A percentile compares a stretch with the other conserved stretches of the same genome.
Conservation (phyloP, 1,139 yeast genomes). For the Nakaseomyces uthaithaninus region DNA sequence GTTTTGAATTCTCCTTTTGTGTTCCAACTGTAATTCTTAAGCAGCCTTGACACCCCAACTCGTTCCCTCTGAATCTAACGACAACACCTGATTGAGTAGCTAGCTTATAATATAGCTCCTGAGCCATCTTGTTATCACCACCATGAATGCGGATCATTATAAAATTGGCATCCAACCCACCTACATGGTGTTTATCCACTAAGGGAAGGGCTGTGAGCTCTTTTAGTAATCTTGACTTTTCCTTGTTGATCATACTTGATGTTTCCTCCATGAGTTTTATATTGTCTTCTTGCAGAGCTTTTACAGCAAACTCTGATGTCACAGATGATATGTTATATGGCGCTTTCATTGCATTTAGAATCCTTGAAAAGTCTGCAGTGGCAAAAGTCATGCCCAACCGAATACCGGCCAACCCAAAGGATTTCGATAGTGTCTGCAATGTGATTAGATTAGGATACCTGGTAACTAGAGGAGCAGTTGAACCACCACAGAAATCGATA, state of each 20-base stretch:
- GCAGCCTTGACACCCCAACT: constrained; percentile 81
- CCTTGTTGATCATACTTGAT: constrained; percentile 43
- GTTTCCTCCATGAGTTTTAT: constrained; percentile 49
- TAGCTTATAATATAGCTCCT: constrained; percentile 52
- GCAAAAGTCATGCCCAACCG: constrained; percentile 78
- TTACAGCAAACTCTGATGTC: constrained; percentile 65
- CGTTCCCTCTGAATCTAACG: constrained; percentile 83
- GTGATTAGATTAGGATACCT: constrained; percentile 78
- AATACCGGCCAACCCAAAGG: constrained; percentile 94
- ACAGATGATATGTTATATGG: constrained; percentile 89
- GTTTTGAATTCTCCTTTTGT: constrained; percentile 52
- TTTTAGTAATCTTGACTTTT: constrained; percentile 48
- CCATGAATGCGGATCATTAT: constrained; percentile 57
- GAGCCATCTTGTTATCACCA: constrained; percentile 61
- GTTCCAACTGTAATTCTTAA: constrained; percentile 86
- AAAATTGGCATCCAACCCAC: constrained; percentile 87
- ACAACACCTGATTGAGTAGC: constrained; percentile 74
- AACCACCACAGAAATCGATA: constrained; percentile 76
- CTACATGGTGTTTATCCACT: constrained; percentile 60
- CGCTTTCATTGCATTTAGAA: constrained; percentile 84
- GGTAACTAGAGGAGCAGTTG: constrained; percentile 74
- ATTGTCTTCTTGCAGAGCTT: constrained; percentile 60
- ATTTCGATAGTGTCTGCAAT: constrained; percentile 83
- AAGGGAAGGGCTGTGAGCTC: constrained; percentile 48
- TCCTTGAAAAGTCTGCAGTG: constrained; percentile 47